Evolutionary conservation across 2,329 filamentous ascomycete species (phyloP).

Genomic region (Monilinia fructicola): DNA sequence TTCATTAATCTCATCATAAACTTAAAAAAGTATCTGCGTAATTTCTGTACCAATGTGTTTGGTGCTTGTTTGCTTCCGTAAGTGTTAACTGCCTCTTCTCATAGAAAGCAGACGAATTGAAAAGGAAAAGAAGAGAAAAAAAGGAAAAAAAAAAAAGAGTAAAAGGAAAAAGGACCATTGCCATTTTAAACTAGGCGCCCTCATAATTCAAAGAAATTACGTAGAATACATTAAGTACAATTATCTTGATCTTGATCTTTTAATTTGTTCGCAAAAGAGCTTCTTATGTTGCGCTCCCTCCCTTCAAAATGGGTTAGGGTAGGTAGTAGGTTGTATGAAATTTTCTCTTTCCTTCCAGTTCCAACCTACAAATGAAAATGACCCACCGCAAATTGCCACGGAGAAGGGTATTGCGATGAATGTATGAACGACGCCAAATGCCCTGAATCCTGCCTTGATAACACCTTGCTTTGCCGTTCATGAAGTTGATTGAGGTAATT

Average conservation of each 20-base stretch:
- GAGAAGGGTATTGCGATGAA: constrained; percentile 12
- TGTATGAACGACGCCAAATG: constrained; percentile 12
- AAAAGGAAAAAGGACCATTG: background rate
- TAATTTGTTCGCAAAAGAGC: constrained; percentile 9
- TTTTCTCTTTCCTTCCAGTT: constrained; percentile 6
- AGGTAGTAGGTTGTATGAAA: constrained; percentile 14
- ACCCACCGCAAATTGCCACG: background rate
- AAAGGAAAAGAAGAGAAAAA: background rate
- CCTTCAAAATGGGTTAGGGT: background rate
- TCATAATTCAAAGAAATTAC: constrained; percentile 29
- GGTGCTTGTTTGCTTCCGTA: background rate
- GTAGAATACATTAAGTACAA: constrained; percentile 36
- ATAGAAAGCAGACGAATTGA: background rate
- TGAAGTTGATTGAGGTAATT: constrained; percentile 12
- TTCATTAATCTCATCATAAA: constrained; percentile 23
- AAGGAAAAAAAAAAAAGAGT: background rate
- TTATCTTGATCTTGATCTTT: constrained; percentile 22
- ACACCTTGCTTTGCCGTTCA: constrained; percentile 17
- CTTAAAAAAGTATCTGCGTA: constrained; percentile 6
- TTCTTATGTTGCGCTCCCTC: constrained; percentile 15
- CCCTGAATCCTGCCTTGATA: constrained; percentile 8
- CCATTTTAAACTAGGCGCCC: background rate
- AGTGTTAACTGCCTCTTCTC: background rate
- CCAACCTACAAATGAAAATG: constrained; percentile 17
- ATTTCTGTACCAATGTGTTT: constrained; percentile 3